A percentile compares a stretch with the other conserved stretches of the same genome.
phyloP scores from a whole-genome alignment of 352 stramenopile genomes.

The Elongisporangium undulatum region DNA sequence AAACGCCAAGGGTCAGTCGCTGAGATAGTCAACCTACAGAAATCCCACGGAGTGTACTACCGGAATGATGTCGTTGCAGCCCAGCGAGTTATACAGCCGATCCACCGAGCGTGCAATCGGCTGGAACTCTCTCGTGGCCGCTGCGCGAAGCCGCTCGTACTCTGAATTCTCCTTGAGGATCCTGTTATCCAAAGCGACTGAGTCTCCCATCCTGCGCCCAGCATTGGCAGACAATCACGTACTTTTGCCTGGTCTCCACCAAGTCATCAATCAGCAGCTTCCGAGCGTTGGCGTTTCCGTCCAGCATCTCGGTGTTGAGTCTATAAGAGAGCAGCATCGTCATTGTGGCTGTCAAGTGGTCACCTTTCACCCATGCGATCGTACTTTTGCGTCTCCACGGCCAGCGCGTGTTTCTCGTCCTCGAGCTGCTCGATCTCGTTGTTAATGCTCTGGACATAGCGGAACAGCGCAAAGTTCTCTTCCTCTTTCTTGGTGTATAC shows the following conservation, averaged over 20 bases:
- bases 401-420: conserved; percentile 60
- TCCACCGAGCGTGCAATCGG: conserved; percentile 68
- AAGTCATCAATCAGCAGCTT: conserved; percentile 74
- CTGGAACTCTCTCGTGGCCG: conserved; percentile 61
- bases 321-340: conserved; percentile 13
- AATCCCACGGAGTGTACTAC: conserved; percentile 13
- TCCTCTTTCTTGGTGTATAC: conserved; percentile 73
- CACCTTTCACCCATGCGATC: not conserved
- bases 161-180: conserved; percentile 77
- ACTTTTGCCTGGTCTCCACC: conserved; percentile 69
- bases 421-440: conserved; percentile 81
- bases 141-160: conserved; percentile 58
- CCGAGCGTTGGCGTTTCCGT: conserved; percentile 55
- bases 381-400: conserved; percentile 60
- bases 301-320: conserved; percentile 54
- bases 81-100: conserved; percentile 69
- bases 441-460: conserved; percentile 75
- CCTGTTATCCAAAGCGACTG: conserved; percentile 17
- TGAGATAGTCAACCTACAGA: not conserved
- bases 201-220: too few species aligned
- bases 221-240: conserved; percentile 5
- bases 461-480: conserved; percentile 78
- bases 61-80: conserved; percentile 78
- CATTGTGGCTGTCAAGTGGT: too few species aligned
- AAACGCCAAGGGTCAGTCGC: not conserved